Evolutionary conservation across 306 rosid genomes (phyloP), one percentile per base, ranked within the genome.

Genomic region (Delonix regia): DNA sequence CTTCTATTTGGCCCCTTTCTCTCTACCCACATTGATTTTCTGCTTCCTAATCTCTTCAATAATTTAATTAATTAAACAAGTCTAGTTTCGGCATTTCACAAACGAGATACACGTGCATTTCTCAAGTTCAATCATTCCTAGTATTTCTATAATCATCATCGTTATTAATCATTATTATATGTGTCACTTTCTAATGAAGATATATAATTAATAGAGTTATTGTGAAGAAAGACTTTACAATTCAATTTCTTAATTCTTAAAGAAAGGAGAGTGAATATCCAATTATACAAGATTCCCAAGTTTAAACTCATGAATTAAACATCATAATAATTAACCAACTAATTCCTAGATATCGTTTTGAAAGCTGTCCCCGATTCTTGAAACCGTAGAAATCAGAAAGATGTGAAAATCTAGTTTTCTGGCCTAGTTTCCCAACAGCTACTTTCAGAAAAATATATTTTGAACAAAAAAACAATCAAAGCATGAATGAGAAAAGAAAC

Each of bases 1-100:
- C 90, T 88, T 89, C 83, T 52, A n/a, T 60, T 85, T 44, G 47
- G 83, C 82, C 81, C 76, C 64, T 74, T 70, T 53, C 27, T 80
- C 75, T 51, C 80, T 25, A 60, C 87, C 85, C 65, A 64, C 77
- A 78, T 71, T 66, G 1, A 39, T 66, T 15, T 6, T 63, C 12
- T 41, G 45, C 13, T 41, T 41, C 0, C 13, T 7, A 8, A 7
- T 1, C 45, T 4, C 0, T 41, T 41, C 7, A 38, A 4, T 38
- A 5, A 38, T 2, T 7, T 38, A 2, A 38, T 38, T 38, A 38
- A 30, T 30, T 30, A 30, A 30, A 30, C 2, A 36, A 7, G 39
- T 3, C 7, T 0, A 36, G 3, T 36, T 41, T 8, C 12, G 1
- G 45, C 45, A 41, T 41, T 8, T 0, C 64, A 16, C n/a, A n/a